Evolutionary conservation across 331 rosid species (phyloP), one percentile per base, ranked within the genome.

Genomic region (Stylosanthes scabra): DNA sequence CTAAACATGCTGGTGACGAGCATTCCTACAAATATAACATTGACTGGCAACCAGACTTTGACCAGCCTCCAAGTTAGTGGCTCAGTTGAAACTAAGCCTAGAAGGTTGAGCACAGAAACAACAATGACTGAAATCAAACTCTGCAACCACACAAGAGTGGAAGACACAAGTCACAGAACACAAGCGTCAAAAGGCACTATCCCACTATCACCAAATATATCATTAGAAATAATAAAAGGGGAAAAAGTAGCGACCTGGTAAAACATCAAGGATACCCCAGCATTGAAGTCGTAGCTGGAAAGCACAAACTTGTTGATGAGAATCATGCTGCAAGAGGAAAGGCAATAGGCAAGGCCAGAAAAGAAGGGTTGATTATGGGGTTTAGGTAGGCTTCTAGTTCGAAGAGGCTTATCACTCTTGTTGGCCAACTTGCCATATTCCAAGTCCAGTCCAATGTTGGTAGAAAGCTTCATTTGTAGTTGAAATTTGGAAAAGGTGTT

Each of bases 1-100:
- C 99, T 95, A 85, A 88, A 92, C 96, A 95, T 90, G 84, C 99
- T 95, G 59, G 99, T 92, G 42, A 95, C 44, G 54, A 95, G 99
- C 99, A 95, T 95, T 81, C 97, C 99, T 49, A 95, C 97, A 78
- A 95, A 92, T 66, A 95, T 90, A 72, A 86, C 87, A 81, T 95
- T 95, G 56, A 92, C 99, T 11, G 97, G 99, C 66, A 92, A 73
- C 99, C 99, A 92, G 80, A 95, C 92, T 83, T 83, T 95, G 62
- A 88, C 80, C 91, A 95, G 82, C 78, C 82, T 95, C 99, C 97
- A 95, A 41, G 99, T 87, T 44, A 95, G 73, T 16, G 97, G 97
- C 74, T 95, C 99, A 10, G 99, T 95, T 59, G 97, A 84, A 67
- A 95, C 71, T 46, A 95, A 15, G 50, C 97, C 98, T 74, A 92